These are phyloP conservation scores for Triticum dicoccoides DNA, from an alignment of 176 grass and related monocot genomes.

Conservation along the genomic window DNA sequence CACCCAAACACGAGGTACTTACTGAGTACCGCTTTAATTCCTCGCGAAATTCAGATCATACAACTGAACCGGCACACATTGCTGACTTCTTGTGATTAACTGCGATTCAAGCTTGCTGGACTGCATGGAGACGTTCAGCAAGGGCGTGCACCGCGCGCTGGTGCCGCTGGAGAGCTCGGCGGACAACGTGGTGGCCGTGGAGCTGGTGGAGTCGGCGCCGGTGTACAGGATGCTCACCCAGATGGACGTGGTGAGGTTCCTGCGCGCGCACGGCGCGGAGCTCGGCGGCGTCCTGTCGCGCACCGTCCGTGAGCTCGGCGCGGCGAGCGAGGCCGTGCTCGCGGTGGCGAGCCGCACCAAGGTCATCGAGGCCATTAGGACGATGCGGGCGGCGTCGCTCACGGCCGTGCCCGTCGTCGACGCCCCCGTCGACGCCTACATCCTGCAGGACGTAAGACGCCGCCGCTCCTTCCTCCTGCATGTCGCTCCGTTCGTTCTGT, in stretches of 20 bases:
- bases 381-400: slow-evolving; percentile 64
- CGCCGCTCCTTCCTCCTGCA: background rate
- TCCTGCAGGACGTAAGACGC: slow-evolving; percentile 44
- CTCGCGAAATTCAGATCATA: background rate
- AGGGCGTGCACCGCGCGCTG: slow-evolving; percentile 79
- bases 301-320: slow-evolving; percentile 51
- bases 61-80: background rate
- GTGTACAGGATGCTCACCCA: slow-evolving; percentile 86
- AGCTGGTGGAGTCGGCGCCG: slow-evolving; percentile 65
- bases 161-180: slow-evolving; percentile 76
- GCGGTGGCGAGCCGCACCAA: slow-evolving; percentile 41
- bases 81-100: background rate
- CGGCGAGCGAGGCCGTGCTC: slow-evolving; percentile 56
- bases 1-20: slow-evolving; percentile 68
- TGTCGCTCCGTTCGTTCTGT: background rate
- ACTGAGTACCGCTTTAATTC: background rate
- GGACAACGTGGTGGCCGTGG: slow-evolving; percentile 44
- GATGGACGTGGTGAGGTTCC: slow-evolving; percentile 85
- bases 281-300: slow-evolving; percentile 52
- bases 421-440: background rate
- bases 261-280: slow-evolving; percentile 37
- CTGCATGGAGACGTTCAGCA: slow-evolving; percentile 91
- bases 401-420: slow-evolving; percentile 84
- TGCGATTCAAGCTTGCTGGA: slow-evolving; percentile 51
- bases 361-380: slow-evolving; percentile 61